These are phyloP conservation scores for Linnemannia schmuckeri DNA, from an alignment of 192 early-diverging fungal species.

Conservation along the genomic window DNA sequence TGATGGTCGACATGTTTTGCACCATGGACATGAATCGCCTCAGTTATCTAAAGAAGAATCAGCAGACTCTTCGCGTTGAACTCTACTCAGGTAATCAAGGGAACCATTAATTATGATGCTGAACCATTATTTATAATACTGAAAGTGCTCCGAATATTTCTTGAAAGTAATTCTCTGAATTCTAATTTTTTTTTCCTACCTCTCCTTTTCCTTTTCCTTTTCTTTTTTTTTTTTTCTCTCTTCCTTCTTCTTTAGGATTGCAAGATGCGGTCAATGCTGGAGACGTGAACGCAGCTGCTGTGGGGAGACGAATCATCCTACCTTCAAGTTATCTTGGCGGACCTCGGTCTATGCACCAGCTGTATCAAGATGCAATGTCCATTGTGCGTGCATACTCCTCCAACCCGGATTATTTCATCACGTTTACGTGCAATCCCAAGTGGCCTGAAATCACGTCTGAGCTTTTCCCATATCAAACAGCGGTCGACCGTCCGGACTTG, in stretches of 20 bases:
- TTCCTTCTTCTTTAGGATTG: not conserved
- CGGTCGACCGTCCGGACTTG: conserved; percentile 33
- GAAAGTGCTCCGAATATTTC: too few relatives aligned
- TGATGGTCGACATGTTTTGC: conserved; percentile 6
- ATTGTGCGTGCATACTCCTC: conserved; percentile 10
- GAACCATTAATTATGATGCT: too few relatives aligned
- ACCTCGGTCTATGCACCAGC: conserved; percentile 29
- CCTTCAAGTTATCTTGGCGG: conserved; percentile 33
- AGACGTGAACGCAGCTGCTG: not conserved
- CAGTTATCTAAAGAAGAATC: not conserved
- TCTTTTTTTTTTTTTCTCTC: not conserved
- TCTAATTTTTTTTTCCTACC: not conserved
- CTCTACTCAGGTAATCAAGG: not conserved
- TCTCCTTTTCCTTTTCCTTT: not conserved
- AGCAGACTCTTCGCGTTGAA: not conserved
- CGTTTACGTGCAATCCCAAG: conserved; percentile 35
- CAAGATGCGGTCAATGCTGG: not conserved
- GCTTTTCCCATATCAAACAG: conserved; percentile 14
- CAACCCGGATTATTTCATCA: conserved; percentile 32
- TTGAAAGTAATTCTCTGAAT: not conserved
- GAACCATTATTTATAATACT: not conserved
- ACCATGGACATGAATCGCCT: conserved; percentile 11
- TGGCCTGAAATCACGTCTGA: conserved; percentile 44
- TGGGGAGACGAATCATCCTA: conserved; percentile 22
- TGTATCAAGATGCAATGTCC: conserved; percentile 52